phyloP scores from a whole-genome alignment of 2,329 filamentous ascomycete species.

The Cadophora sp. region DNA sequence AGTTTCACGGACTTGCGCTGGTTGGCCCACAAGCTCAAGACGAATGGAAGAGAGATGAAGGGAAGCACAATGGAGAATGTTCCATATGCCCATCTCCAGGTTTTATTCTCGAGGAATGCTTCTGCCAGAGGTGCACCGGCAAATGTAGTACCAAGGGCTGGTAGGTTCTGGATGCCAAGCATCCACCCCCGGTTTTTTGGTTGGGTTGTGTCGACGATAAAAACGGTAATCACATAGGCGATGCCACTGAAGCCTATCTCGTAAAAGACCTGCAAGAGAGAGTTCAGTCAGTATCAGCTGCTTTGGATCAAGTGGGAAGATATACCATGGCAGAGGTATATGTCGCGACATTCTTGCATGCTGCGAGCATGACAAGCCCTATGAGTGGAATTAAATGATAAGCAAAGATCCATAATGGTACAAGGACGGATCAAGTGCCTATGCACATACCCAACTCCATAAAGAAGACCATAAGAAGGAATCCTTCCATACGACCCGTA shows the following conservation, averaged over 20 bases:
- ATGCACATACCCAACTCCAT: conserved; percentile 53
- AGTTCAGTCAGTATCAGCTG: no score
- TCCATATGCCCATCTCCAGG: no score
- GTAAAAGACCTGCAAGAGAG: conserved; percentile 44
- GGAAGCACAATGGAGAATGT: no score
- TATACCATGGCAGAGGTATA: conserved; percentile 65
- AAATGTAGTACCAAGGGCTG: conserved; percentile 71
- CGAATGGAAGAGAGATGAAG: no score
- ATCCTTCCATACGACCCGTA: conserved; percentile 70
- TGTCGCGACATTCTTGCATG: conserved; percentile 62
- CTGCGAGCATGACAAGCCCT: conserved; percentile 70
- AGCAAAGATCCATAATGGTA: no score
- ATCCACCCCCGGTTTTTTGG: conserved; percentile 63
- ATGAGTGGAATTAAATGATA: no score
- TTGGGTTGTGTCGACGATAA: conserved; percentile 71
- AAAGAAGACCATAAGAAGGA: conserved; percentile 59
- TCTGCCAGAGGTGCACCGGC: conserved; percentile 56
- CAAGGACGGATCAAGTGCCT: no score
- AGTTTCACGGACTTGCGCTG: no score
- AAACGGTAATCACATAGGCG: conserved; percentile 65
- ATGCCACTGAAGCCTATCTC: conserved; percentile 47
- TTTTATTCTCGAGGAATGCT: no score
- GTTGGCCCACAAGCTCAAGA: no score
- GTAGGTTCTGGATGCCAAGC: conserved; percentile 65
- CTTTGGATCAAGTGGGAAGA: no score